A percentile compares a stretch with the other conserved stretches of the same genome.
Conservation (phyloP, 768 basidiomycete species). For the Hypholoma fasciculare region DNA sequence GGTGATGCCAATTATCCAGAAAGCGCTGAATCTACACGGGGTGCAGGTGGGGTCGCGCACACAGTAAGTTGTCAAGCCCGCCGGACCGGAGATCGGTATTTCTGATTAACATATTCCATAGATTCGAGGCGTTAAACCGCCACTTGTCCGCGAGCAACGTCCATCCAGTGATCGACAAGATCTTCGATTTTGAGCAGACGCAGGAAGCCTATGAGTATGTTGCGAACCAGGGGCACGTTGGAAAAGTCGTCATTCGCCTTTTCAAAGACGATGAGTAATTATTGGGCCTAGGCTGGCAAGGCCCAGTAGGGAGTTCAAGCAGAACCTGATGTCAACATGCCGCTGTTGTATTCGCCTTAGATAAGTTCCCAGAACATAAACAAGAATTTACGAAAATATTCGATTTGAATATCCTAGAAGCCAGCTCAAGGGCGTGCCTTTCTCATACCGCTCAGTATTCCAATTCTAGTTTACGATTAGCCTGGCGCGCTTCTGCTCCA, state of each 20-base stretch:
- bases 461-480: no score
- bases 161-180: slow-evolving; percentile 52
- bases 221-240: slow-evolving; percentile 55
- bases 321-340: no score
- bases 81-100: background rate
- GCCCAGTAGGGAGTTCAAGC: no score
- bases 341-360: no score
- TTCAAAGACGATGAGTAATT: no score
- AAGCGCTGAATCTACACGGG: slow-evolving; percentile 45
- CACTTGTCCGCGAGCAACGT: slow-evolving; percentile 41
- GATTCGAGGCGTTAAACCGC: slow-evolving; percentile 54
- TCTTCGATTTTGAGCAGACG: slow-evolving; percentile 58
- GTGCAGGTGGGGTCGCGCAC: slow-evolving; percentile 58
- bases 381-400: no score
- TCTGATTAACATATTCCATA: slow-evolving; percentile 16
- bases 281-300: no score
- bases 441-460: no score
- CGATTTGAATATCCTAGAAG: no score
- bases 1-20: slow-evolving; percentile 11
- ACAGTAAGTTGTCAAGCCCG: slow-evolving; percentile 24
- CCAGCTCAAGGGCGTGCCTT: no score
- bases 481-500: no score
- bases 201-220: slow-evolving; percentile 53
- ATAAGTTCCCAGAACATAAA: no score
- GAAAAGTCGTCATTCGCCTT: slow-evolving; percentile 51